phyloP scores from a whole-genome alignment of 2,329 filamentous ascomycete species.

The Aspergillus oerlinghausenensis region DNA sequence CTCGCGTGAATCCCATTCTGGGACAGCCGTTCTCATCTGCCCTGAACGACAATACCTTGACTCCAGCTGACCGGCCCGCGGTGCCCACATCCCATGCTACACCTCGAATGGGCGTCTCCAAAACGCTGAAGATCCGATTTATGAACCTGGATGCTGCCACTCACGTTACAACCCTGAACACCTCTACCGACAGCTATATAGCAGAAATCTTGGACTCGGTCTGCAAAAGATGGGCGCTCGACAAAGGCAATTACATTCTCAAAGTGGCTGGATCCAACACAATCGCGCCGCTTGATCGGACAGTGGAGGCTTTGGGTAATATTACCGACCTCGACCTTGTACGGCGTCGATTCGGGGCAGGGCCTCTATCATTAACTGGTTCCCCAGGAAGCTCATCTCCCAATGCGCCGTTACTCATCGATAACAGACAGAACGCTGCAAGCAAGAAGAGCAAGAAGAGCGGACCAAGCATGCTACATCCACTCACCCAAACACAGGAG shows the following conservation, averaged over 20 bases:
- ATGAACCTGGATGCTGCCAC: slow-evolving; percentile 55
- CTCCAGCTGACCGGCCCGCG: slow-evolving; percentile 43
- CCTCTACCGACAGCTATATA: slow-evolving; percentile 62
- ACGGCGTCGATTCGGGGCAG: slow-evolving; percentile 59
- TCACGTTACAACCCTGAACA: slow-evolving; percentile 51
- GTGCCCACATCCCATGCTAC: slow-evolving; percentile 44
- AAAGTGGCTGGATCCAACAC: slow-evolving; percentile 61
- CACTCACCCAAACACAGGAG: slow-evolving; percentile 46
- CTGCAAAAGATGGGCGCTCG: slow-evolving; percentile 59
- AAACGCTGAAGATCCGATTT: slow-evolving; percentile 57
- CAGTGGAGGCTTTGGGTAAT: slow-evolving; percentile 59
- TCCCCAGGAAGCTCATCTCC: slow-evolving; percentile 60
- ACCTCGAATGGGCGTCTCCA: slow-evolving; percentile 54
- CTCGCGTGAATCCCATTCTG: slow-evolving; percentile 39
- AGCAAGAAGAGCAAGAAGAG: slow-evolving; percentile 36
- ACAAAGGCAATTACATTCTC: slow-evolving; percentile 60
- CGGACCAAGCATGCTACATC: slow-evolving; percentile 39
- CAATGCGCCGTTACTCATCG: slow-evolving; percentile 59
- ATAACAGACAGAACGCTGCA: slow-evolving; percentile 20
- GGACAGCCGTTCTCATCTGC: slow-evolving; percentile 45
- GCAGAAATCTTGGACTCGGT: slow-evolving; percentile 62
- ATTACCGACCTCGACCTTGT: slow-evolving; percentile 59
- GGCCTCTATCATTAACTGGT: slow-evolving; percentile 51
- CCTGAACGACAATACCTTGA: slow-evolving; percentile 42
- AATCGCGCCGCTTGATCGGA: slow-evolving; percentile 60